Evolutionary conservation across 805 yeast species (phyloP).

Genomic region (Metschnikowia lochheadii): DNA sequence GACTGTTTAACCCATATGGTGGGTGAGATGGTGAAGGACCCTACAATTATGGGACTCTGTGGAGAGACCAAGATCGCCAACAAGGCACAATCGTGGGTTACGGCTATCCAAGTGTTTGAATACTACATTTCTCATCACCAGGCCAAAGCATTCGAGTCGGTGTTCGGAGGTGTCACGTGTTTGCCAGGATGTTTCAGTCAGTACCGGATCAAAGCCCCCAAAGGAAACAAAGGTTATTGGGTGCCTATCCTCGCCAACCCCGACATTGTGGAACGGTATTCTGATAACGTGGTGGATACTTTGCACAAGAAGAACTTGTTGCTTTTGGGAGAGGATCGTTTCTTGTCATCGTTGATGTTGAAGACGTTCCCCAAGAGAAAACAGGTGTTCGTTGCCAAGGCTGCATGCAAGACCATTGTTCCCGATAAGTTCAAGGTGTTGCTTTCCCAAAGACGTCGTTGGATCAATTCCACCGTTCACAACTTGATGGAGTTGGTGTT

Average conservation of each 20-base stretch:
- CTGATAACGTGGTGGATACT: slow-evolving; percentile 80
- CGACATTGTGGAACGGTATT: slow-evolving; percentile 86
- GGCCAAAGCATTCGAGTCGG: slow-evolving; percentile 92
- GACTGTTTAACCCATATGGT: slow-evolving; percentile 87
- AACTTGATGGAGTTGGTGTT: slow-evolving; percentile 82
- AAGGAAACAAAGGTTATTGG: slow-evolving; percentile 69
- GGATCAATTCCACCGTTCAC: slow-evolving; percentile 95
- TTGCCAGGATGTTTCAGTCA: slow-evolving; percentile 93
- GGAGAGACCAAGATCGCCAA: slow-evolving; percentile 93
- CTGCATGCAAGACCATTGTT: slow-evolving; percentile 88
- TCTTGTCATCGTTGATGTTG: slow-evolving; percentile 78
- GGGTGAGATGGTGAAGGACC: slow-evolving; percentile 85
- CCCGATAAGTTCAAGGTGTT: slow-evolving; percentile 77
- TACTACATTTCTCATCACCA: slow-evolving; percentile 93
- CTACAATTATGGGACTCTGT: slow-evolving; percentile 85
- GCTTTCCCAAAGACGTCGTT: slow-evolving; percentile 89
- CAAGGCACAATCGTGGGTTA: slow-evolving; percentile 80
- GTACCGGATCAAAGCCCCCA: slow-evolving; percentile 88
- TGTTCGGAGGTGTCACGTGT: slow-evolving; percentile 92
- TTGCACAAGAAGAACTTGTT: slow-evolving; percentile 83
- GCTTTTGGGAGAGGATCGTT: slow-evolving; percentile 88
- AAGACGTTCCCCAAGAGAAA: slow-evolving; percentile 86
- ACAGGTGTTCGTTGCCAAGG: slow-evolving; percentile 82
- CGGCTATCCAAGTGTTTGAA: slow-evolving; percentile 90
- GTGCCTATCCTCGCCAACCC: slow-evolving; percentile 92